These are phyloP conservation scores for Fusarium torulosum DNA, from an alignment of 2,329 filamentous ascomycete genomes.

Conservation along the genomic window DNA sequence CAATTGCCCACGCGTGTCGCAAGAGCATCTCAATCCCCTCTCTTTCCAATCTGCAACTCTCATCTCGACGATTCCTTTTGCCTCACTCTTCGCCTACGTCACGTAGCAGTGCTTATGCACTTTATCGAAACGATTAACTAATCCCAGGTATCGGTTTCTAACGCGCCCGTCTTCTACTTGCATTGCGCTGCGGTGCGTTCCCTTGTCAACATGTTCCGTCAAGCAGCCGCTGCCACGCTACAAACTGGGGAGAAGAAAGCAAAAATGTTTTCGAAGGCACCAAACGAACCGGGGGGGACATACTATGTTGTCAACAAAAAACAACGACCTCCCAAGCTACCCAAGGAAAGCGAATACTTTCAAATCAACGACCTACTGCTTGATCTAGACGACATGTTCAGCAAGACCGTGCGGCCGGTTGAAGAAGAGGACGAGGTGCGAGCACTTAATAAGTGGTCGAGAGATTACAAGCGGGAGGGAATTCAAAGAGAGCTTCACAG, in stretches of 20 bases:
- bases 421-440: slow-evolving; percentile 54
- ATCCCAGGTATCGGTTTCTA: not conserved
- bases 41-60: slow-evolving; percentile 3
- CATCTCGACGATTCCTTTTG: not conserved
- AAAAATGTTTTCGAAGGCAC: slow-evolving; percentile 46
- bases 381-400: slow-evolving; percentile 65
- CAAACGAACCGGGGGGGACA: slow-evolving; percentile 38
- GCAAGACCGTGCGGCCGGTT: slow-evolving; percentile 57
- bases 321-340: slow-evolving; percentile 18
- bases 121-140: not conserved
- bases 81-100: not conserved
- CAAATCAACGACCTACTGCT: slow-evolving; percentile 60
- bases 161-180: not conserved
- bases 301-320: slow-evolving; percentile 49
- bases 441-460: slow-evolving; percentile 50
- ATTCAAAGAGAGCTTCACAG: slow-evolving; percentile 46
- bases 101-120: not conserved
- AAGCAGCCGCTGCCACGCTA: slow-evolving; percentile 9
- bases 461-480: slow-evolving; percentile 38
- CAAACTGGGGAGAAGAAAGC: slow-evolving; percentile 1
- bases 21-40: slow-evolving; percentile 1
- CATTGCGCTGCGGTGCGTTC: not conserved
- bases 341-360: slow-evolving; percentile 51
- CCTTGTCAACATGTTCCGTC: slow-evolving; percentile 38
- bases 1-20: slow-evolving; percentile 21